Evolutionary conservation across 2,329 filamentous ascomycete species (phyloP).

Genomic region (Ascochyta viciae-villosae): DNA sequence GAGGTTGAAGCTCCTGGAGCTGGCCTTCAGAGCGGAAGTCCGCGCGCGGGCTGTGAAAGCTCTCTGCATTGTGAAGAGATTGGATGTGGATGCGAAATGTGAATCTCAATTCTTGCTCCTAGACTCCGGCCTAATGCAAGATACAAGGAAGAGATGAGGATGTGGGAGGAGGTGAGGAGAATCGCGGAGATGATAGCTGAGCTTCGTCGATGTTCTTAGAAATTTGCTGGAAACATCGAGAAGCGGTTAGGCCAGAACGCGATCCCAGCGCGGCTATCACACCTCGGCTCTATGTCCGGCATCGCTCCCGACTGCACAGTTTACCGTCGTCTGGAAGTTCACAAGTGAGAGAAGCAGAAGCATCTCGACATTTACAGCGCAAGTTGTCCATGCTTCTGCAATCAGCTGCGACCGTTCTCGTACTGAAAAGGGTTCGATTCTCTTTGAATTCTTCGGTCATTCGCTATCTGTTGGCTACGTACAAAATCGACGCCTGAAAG

Average conservation of each 20-base stretch:
- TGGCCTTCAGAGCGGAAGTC: constrained; percentile 78
- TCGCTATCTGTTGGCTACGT: neutral
- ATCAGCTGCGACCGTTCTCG: too few relatives aligned
- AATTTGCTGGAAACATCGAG: constrained; percentile 30
- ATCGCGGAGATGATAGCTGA: constrained; percentile 30
- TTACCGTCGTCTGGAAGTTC: neutral
- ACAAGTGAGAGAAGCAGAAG: too few relatives aligned
- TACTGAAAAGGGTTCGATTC: too few relatives aligned
- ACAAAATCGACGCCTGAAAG: neutral
- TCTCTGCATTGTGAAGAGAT: constrained; percentile 81
- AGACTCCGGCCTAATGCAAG: constrained; percentile 48
- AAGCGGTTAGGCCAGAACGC: constrained; percentile 20
- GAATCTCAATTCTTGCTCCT: constrained; percentile 43
- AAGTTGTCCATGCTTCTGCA: too few relatives aligned
- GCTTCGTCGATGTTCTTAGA: constrained; percentile 23
- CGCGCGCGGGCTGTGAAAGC: constrained; percentile 82
- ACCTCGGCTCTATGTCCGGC: constrained; percentile 17
- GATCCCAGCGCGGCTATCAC: constrained; percentile 12
- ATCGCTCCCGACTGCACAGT: constrained; percentile 5
- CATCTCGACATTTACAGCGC: too few relatives aligned
- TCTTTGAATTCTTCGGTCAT: neutral
- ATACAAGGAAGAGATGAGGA: constrained; percentile 38
- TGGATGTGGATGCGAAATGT: constrained; percentile 26
- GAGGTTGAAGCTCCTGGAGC: constrained; percentile 67
- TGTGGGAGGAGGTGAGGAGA: constrained; percentile 22